Evolutionary conservation across 2,329 filamentous ascomycete species (phyloP), one percentile per base, ranked within the genome.

Genomic region (Domatiomyces globalis): DNA sequence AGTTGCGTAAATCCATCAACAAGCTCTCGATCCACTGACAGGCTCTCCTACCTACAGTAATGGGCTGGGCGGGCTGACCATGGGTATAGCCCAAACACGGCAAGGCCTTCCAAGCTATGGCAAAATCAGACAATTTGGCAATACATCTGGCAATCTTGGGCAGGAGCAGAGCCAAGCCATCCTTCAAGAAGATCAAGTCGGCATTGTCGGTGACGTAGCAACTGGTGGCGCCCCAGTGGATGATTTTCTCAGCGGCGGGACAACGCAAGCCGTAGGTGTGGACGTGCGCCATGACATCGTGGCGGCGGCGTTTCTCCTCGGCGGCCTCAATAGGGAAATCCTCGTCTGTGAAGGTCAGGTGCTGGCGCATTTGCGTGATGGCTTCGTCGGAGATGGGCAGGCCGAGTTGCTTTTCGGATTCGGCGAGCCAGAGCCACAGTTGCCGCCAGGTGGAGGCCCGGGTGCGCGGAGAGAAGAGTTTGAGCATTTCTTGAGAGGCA

Each of bases 141-240:
- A 94, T 83, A 51, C 88, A 83, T 60, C 81, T 86, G 49, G 87
- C 86, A 5, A 94, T 69, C 68, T 89, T 94, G 36, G 80, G 80
- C 7, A 85, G 71, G 3, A 94, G 66, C n/a, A 94, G 69, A 59
- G 90, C 79, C 51, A 94, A 71, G 5, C 79, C 87, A 54, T 87
- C 79, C 20, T 80, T 73, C 61, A 88, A 77, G 61, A 94, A 79
- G 57, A 94, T 87, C 36, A 90, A 70, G 90, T 54, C 86, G 2
- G 82, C 76, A 57, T 88, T 87, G 63, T 88, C 85, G 51, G 84
- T 89, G 42, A 80, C 75, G 61, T 70, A 71, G 65, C 69, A 70
- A 5, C 70, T 76, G 22, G 77, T 84, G 50, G 80, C 80, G 58
- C 83, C 84, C 66, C 77, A 80, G 66, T 95, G 88, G 54, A 95